A percentile compares a stretch with the other conserved stretches of the same genome.
phyloP scores from a whole-genome alignment of 805 yeast species.

The Candida michaelii region DNA sequence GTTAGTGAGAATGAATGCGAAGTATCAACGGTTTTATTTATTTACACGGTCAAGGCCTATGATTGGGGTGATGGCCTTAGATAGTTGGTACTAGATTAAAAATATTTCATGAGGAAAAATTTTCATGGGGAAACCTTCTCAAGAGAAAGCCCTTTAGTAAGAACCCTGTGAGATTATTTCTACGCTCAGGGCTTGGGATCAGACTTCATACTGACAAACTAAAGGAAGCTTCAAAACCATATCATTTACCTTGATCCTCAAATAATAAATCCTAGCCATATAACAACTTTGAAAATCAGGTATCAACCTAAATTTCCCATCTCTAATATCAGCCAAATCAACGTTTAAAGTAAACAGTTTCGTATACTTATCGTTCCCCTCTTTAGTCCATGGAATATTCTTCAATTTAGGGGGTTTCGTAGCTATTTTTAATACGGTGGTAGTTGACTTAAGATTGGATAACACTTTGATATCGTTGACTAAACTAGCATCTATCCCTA shows the following conservation, averaged over 20 bases:
- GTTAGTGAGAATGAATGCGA: too few relatives aligned
- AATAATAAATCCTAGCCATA: constrained; percentile 34
- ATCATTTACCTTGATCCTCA: constrained; percentile 9
- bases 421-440: constrained; percentile 26
- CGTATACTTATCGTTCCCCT: constrained; percentile 3
- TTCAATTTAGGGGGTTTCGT: constrained; percentile 6
- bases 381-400: constrained; percentile 9
- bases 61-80: too few relatives aligned
- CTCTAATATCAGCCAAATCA: constrained; percentile 19
- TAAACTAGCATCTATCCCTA: constrained; percentile 27
- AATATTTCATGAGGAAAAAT: too few relatives aligned
- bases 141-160: too few relatives aligned
- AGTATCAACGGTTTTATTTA: too few relatives aligned
- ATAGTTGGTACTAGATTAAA: too few relatives aligned
- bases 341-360: constrained; percentile 15
- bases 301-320: constrained; percentile 29
- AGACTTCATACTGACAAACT: neutral
- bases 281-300: constrained; percentile 42
- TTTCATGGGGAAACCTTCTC: too few relatives aligned
- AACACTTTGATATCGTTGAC: constrained; percentile 31
- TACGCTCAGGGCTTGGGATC: too few relatives aligned
- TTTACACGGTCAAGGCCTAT: too few relatives aligned
- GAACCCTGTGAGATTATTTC: too few relatives aligned
- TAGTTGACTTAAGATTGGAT: constrained; percentile 30
- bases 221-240: constrained; percentile 16